phyloP scores from a whole-genome alignment of 139 green algal species.

The Monoraphidium neglectum region DNA sequence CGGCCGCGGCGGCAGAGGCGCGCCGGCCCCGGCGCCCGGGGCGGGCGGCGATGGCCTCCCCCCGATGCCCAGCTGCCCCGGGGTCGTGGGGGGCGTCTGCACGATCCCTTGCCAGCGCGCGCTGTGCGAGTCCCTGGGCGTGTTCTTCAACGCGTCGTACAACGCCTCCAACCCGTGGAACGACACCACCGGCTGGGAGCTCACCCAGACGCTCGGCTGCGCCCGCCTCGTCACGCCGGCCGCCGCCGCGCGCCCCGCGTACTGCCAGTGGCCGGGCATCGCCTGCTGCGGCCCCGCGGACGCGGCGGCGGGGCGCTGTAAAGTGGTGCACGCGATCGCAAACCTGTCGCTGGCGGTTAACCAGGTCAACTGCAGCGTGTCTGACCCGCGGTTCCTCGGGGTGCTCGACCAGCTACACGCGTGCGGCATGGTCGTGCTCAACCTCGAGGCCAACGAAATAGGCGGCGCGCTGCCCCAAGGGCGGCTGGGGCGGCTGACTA shows the following conservation, averaged over 20 bases:
- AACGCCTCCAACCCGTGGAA: too few relatives aligned
- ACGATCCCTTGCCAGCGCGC: too few relatives aligned
- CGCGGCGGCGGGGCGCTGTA: neutral
- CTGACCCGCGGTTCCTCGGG: neutral
- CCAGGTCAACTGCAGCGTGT: constrained; percentile 16
- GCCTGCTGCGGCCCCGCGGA: constrained; percentile 7
- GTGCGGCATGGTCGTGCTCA: constrained; percentile 16
- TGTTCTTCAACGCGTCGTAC: too few relatives aligned
- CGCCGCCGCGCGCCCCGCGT: neutral
- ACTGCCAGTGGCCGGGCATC: constrained; percentile 27
- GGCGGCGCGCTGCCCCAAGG: neutral
- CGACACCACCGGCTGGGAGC: constrained; percentile 15
- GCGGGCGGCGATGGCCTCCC: too few relatives aligned
- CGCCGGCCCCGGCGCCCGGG: too few relatives aligned
- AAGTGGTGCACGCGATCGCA: neutral
- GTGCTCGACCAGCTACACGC: constrained; percentile 12
- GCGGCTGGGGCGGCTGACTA: neutral
- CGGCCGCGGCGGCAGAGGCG: too few relatives aligned
- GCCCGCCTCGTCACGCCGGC: constrained; percentile 1
- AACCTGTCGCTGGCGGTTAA: constrained; percentile 14
- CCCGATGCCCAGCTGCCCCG: too few relatives aligned
- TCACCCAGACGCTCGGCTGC: neutral
- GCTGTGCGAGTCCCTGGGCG: too few relatives aligned
- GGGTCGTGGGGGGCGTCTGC: too few relatives aligned
- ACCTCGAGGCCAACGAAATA: constrained; percentile 22